Conservation (phyloP, 345 rosid species). For the Triadica sebifera region DNA sequence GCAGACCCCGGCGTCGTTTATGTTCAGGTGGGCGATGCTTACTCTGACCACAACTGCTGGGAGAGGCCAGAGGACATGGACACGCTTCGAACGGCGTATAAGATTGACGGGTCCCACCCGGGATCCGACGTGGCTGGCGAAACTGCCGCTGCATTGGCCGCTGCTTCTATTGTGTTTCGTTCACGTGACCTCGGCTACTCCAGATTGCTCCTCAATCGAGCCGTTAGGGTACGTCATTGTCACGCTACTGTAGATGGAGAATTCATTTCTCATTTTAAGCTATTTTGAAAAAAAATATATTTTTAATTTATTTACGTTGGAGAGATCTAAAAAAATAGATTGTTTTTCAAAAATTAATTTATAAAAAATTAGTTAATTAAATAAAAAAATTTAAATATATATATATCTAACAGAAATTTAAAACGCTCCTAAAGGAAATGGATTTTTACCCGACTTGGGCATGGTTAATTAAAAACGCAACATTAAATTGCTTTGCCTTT, state of each 20-base stretch:
- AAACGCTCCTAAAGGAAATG: too few species aligned
- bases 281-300: too few species aligned
- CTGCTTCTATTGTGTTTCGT: constrained; percentile 33
- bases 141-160: constrained; percentile 40
- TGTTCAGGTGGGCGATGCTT: constrained; percentile 36
- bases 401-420: too few species aligned
- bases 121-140: constrained; percentile 40
- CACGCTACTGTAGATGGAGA: neutral
- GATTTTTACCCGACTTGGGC: too few species aligned
- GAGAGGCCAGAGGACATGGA: constrained; percentile 42
- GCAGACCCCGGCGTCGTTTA: constrained; percentile 29
- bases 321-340: too few species aligned
- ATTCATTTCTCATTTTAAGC: too few species aligned
- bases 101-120: constrained; percentile 28
- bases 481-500: too few species aligned
- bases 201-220: constrained; percentile 33
- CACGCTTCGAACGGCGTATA: constrained; percentile 28
- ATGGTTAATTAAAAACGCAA: too few species aligned
- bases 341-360: too few species aligned
- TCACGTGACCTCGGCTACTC: constrained; percentile 35
- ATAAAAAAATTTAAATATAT: too few species aligned
- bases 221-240: constrained; percentile 35
- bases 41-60: constrained; percentile 38
- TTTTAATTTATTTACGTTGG: too few species aligned
- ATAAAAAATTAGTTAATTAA: too few species aligned